phyloP scores from a whole-genome alignment of 1,284 basidiomycete species.

The Ustilago trichophora region DNA sequence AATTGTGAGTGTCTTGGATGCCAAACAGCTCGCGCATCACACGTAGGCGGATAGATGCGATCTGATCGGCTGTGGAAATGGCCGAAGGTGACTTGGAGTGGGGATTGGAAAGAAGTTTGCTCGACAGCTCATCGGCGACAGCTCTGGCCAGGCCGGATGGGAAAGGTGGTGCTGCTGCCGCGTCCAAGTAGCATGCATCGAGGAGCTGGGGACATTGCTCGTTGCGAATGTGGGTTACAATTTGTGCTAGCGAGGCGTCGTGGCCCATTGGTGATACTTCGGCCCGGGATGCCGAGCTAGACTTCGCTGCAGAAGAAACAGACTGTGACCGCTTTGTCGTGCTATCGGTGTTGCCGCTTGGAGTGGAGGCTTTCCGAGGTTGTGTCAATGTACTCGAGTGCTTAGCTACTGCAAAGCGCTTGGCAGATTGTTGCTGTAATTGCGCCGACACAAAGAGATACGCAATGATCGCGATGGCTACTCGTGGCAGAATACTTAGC shows the following conservation, averaged over 20 bases:
- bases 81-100: slow-evolving; percentile 63
- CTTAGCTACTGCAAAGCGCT: slow-evolving; percentile 10
- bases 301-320: no score
- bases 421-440: slow-evolving; percentile 13
- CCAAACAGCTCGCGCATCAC: slow-evolving; percentile 61
- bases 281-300: no score
- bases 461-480: not conserved
- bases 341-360: no score
- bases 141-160: slow-evolving; percentile 44
- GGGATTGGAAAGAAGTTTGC: slow-evolving; percentile 61
- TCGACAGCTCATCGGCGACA: slow-evolving; percentile 33
- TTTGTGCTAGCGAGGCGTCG: slow-evolving; percentile 2
- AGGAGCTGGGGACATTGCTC: slow-evolving; percentile 29
- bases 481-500: slow-evolving; percentile 2
- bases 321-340: no score
- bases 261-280: no score
- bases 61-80: slow-evolving; percentile 41
- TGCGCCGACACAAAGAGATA: slow-evolving; percentile 14
- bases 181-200: slow-evolving; percentile 62
- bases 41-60: slow-evolving; percentile 46
- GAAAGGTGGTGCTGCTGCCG: slow-evolving; percentile 62
- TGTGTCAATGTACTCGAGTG: no score
- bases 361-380: no score
- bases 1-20: slow-evolving; percentile 39
- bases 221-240: slow-evolving; percentile 10